A percentile compares a stretch with the other conserved stretches of the same genome.
phyloP scores from a whole-genome alignment of 2,329 filamentous ascomycete genomes.

The Fusarium sp. region DNA sequence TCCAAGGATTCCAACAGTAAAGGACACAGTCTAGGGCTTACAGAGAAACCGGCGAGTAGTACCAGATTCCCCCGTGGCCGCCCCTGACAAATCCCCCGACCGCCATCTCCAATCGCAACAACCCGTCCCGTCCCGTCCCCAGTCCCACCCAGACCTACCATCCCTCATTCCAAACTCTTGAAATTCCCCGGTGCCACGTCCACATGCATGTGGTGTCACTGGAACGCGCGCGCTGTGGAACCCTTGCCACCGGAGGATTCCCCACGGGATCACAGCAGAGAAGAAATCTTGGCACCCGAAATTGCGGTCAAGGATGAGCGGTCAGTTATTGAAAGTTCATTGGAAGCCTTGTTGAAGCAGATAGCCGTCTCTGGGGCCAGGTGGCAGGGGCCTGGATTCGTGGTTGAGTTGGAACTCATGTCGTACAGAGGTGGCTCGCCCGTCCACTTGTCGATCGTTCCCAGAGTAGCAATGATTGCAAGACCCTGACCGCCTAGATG shows the following conservation, averaged over 20 bases:
- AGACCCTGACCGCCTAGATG: background rate
- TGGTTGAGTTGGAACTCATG: background rate
- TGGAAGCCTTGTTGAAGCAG: background rate
- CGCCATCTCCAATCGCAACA: background rate
- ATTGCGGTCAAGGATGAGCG: slow-evolving; percentile 5
- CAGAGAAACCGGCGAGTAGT: background rate
- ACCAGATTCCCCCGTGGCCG: too few relatives aligned
- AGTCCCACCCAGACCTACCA: too few relatives aligned
- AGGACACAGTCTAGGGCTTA: background rate
- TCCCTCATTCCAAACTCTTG: background rate
- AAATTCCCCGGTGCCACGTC: background rate
- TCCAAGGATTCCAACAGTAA: background rate
- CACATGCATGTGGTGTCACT: background rate
- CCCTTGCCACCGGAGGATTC: background rate
- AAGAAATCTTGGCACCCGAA: background rate
- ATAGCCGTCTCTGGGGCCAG: background rate
- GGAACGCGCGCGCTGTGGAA: background rate
- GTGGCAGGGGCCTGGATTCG: background rate
- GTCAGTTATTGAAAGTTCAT: background rate
- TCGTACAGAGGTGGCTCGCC: background rate
- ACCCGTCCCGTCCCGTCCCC: too few relatives aligned
- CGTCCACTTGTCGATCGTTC: background rate
- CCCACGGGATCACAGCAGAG: background rate
- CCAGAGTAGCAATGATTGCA: background rate
- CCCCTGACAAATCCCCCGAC: background rate